Evolutionary conservation across 352 stramenopile species (phyloP).

Genomic region (Phytophthora quininea): DNA sequence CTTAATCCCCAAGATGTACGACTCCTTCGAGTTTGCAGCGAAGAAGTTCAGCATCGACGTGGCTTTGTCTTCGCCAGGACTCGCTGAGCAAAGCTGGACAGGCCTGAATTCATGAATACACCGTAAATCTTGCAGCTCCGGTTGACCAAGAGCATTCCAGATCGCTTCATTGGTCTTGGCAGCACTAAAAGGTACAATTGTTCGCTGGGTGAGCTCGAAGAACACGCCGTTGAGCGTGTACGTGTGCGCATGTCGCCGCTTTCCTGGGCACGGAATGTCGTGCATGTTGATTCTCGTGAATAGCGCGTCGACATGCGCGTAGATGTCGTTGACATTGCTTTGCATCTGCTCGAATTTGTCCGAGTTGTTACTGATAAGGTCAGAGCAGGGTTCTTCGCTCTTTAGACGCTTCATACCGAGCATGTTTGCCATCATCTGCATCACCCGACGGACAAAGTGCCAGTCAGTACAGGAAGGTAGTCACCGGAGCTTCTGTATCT

Average conservation of each 20-base stretch:
- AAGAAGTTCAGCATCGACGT: constrained; percentile 4
- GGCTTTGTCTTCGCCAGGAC: neutral
- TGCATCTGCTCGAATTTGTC: constrained; percentile 1
- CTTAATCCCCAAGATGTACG: neutral
- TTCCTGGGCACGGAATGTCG: constrained; percentile 5
- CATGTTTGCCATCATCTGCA: constrained; percentile 3
- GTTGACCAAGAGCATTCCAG: constrained; percentile 4
- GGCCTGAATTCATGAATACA: neutral
- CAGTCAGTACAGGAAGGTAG: no score
- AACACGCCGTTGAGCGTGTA: neutral
- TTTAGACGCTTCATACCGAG: neutral
- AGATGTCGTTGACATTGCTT: neutral
- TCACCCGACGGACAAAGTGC: no score
- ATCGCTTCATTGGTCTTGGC: constrained; percentile 1
- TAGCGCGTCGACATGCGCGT: neutral
- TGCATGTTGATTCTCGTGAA: constrained; percentile 4
- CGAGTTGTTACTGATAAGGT: no score
- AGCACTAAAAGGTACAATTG: neutral
- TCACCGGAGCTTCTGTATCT: neutral
- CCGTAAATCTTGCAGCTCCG: constrained; percentile 7
- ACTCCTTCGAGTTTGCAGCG: neutral
- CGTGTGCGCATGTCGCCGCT: neutral
- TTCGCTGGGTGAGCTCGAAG: constrained; percentile 1
- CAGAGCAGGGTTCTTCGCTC: no score
- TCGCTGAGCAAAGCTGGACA: neutral